Evolutionary conservation across 2,329 filamentous ascomycete genomes (phyloP), one percentile per base, ranked within the genome.

Genomic region (Helotiales sp.): DNA sequence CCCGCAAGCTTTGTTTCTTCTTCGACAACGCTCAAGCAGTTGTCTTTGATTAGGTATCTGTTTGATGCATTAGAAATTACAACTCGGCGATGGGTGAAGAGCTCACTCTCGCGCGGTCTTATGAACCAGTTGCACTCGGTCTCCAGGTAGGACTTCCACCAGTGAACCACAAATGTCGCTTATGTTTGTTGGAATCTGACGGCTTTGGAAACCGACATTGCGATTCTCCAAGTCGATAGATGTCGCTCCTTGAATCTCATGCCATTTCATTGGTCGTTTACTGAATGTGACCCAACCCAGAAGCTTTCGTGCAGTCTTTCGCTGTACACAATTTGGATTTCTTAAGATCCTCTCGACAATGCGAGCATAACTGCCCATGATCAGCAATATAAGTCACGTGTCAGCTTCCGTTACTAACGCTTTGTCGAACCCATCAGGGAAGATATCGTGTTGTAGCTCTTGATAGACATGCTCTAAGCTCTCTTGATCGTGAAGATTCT

Each of bases 201-300:
- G 59, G 3, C 63, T 57, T 10, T 72, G 66, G 49, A 67, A 69
- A 2, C 74, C 66, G 5, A 76, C 65, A 1, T 27, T 47, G 51
- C 62, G 52, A 5, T 64, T 49, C 1, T 70, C 64, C 1, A 71
- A 17, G 52, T 74, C 57, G 29, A 75, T 71, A 1, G 74, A 70
- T 24, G 69, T 66, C 38, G 71, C 67, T 10, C 63, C 68, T 67
- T 77, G 76, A 22, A 77, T 72, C 55, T 77, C 76, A 50, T 73
- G 68, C 73, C 72, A 74, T 52, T 72, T 73, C 15, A 78, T 58
- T 0, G 75, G 67, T 27, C 74, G 65, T 60, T 72, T 74, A 5
- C 72, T 69, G 56, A 70, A 75, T 4, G 71, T 66, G 4, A 77
- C 63, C 74, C 73, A 77, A 4, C 72, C 68, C 10, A 77, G 64